Evolutionary conservation across 768 basidiomycete species (phyloP).

Genomic region (Termitomyces sp.): DNA sequence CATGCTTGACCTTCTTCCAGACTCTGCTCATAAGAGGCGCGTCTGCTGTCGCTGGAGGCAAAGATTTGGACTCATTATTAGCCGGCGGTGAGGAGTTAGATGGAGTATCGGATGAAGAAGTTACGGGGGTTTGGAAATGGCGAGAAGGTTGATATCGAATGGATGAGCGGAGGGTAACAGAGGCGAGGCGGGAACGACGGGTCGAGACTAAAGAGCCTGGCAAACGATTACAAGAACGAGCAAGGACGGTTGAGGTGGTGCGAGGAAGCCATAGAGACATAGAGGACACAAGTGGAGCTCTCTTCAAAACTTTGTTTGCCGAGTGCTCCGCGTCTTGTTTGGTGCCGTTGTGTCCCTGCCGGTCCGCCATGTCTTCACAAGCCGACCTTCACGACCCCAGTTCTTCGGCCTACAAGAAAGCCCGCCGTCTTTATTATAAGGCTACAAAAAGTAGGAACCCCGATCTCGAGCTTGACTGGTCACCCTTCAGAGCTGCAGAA

Average conservation of each 20-base stretch:
- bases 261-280: constrained; percentile 83
- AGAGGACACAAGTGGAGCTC: constrained; percentile 5
- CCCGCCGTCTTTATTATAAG: constrained; percentile 53
- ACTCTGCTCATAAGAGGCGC: constrained; percentile 50
- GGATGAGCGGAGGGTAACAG: constrained; percentile 12
- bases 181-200: background rate
- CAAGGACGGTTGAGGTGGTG: constrained; percentile 35
- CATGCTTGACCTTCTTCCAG: constrained; percentile 95
- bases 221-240: constrained; percentile 31
- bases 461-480: constrained; percentile 51
- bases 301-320: constrained; percentile 5
- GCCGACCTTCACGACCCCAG: constrained; percentile 36
- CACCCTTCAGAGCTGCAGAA: constrained; percentile 72
- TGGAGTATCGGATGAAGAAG: constrained; percentile 9
- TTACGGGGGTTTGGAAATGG: constrained; percentile 27
- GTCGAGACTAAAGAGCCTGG: constrained; percentile 19
- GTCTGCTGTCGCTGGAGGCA: constrained; percentile 38
- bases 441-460: constrained; percentile 49
- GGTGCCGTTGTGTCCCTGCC: constrained; percentile 19
- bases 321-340: constrained; percentile 21
- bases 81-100: constrained; percentile 13
- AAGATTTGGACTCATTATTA: constrained; percentile 37
- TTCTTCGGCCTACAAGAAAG: constrained; percentile 52
- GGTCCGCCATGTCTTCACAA: constrained; percentile 22
- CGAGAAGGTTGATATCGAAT: constrained; percentile 14